A percentile compares a stretch with the other conserved stretches of the same genome.
phyloP scores from a whole-genome alignment of 2,329 filamentous ascomycete genomes.

The Aspergillus pseudonomiae region DNA sequence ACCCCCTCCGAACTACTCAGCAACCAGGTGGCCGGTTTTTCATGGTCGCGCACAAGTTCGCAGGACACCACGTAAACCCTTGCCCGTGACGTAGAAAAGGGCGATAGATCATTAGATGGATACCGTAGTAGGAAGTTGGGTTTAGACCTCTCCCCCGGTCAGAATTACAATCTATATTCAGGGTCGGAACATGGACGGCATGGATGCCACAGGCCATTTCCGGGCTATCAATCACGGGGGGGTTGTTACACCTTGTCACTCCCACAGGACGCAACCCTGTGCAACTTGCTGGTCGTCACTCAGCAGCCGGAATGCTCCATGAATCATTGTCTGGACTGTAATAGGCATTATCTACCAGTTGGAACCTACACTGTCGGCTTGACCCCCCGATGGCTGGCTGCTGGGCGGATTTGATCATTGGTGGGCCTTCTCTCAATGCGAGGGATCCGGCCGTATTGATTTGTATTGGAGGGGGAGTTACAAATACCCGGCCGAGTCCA shows the following conservation, averaged over 20 bases:
- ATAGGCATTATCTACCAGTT: neutral
- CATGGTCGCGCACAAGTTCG: neutral
- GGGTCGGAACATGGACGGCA: neutral
- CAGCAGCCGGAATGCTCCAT: neutral
- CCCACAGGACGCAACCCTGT: neutral
- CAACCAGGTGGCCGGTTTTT: neutral
- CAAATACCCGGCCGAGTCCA: neutral
- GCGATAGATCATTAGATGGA: neutral
- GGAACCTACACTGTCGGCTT: neutral
- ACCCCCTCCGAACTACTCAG: neutral
- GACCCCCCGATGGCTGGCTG: constrained; percentile 13
- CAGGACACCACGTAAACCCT: neutral
- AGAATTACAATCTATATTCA: neutral
- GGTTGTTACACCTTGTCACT: neutral
- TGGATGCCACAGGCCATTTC: neutral
- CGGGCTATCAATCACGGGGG: neutral
- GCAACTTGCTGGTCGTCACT: neutral
- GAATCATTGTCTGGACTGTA: neutral
- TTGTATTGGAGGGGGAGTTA: constrained; percentile 2
- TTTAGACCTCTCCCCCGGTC: neutral
- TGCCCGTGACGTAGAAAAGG: neutral
- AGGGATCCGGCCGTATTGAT: constrained; percentile 11
- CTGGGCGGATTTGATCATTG: constrained; percentile 14
- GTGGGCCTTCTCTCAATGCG: constrained; percentile 17
- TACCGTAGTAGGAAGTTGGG: neutral